Evolutionary conservation across 2,329 filamentous ascomycete genomes (phyloP).

Genomic region (Trichoderma sp.): DNA sequence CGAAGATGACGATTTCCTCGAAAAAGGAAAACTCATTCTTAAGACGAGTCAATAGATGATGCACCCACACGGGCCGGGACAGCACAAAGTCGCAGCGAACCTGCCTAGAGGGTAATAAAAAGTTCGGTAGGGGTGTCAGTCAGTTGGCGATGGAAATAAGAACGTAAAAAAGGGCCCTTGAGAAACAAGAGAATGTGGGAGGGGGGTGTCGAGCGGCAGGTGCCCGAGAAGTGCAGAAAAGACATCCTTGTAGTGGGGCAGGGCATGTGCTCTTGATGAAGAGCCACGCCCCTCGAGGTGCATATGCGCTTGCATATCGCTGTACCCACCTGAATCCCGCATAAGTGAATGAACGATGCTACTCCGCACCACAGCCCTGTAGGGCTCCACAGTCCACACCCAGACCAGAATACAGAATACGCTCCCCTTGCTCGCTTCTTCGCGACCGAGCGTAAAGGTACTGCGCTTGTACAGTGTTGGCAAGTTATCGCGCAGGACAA

Average conservation of each 20-base stretch:
- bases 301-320: constrained; percentile 1
- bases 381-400: not conserved
- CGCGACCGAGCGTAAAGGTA: not conserved
- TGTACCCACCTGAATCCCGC: not conserved
- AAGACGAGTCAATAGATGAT: not conserved
- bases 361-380: constrained; percentile 17
- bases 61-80: not conserved
- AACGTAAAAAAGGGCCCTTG: not conserved
- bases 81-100: not conserved
- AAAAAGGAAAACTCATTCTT: not conserved
- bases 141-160: not conserved
- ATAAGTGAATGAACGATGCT: constrained; percentile 10
- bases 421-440: not conserved
- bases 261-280: constrained; percentile 17
- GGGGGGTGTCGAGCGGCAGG: constrained; percentile 6
- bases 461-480: not conserved
- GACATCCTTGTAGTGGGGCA: constrained; percentile 2
- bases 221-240: constrained; percentile 11
- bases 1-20: not conserved
- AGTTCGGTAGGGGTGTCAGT: not conserved
- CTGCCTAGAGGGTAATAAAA: not conserved
- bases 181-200: not conserved
- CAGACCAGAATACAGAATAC: not conserved
- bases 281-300: constrained; percentile 10
- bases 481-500: not conserved